Evolutionary conservation across 2,329 filamentous ascomycete species (phyloP).

Genomic region (Penicillium verrucosum): DNA sequence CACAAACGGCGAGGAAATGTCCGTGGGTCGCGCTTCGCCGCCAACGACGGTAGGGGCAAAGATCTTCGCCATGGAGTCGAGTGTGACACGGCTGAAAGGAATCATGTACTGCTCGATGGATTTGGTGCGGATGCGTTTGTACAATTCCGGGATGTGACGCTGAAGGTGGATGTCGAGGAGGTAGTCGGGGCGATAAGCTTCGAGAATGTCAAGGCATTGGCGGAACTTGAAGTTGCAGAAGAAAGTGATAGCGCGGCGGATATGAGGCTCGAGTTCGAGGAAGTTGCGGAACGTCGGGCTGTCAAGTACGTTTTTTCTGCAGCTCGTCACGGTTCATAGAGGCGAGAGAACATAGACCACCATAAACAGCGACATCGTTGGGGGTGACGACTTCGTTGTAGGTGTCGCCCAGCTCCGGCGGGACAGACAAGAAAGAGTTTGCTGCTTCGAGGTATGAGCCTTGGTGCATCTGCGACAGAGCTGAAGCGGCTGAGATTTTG

Average conservation of each 20-base stretch:
- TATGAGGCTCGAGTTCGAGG: slow-evolving; percentile 88
- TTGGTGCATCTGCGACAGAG: slow-evolving; percentile 58
- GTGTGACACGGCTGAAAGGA: slow-evolving; percentile 82
- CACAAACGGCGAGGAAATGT: slow-evolving; percentile 48
- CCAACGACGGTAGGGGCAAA: slow-evolving; percentile 56
- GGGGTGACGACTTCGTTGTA: slow-evolving; percentile 71
- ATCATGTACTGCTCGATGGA: slow-evolving; percentile 91
- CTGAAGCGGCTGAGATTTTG: slow-evolving; percentile 65
- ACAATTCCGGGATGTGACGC: slow-evolving; percentile 67
- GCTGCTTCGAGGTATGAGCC: slow-evolving; percentile 66
- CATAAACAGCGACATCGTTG: slow-evolving; percentile 91
- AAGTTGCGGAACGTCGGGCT: slow-evolving; percentile 79
- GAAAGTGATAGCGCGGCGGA: slow-evolving; percentile 82
- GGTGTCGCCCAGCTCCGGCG: slow-evolving; percentile 54
- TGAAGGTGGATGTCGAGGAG: slow-evolving; percentile 85
- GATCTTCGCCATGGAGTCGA: slow-evolving; percentile 71
- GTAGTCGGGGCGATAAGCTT: slow-evolving; percentile 79
- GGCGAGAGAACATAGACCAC: slow-evolving; percentile 82
- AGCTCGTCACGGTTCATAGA: slow-evolving; percentile 79
- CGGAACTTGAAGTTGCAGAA: slow-evolving; percentile 92
- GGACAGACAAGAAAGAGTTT: slow-evolving; percentile 63
- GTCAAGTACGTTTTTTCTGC: slow-evolving; percentile 70
- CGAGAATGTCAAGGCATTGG: slow-evolving; percentile 75
- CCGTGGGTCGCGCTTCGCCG: slow-evolving; percentile 57
- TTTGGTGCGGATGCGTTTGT: slow-evolving; percentile 75